A percentile compares a stretch with the other conserved stretches of the same genome.
Conservation (phyloP, 108 stramenopile genomes). For the Fistulifera pelliculosa region DNA sequence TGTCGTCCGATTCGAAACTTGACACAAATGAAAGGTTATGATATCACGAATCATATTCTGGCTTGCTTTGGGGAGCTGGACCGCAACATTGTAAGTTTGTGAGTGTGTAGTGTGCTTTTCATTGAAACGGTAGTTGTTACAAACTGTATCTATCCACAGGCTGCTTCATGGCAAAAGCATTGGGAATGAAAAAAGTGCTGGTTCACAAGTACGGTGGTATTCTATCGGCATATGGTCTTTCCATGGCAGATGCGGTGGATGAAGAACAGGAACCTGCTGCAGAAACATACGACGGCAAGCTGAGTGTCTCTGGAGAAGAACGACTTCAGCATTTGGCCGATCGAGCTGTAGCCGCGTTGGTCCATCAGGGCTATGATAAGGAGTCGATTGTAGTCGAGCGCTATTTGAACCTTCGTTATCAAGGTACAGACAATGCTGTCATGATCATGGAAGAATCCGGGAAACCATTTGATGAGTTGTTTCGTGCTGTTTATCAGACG, state of each 20-base stretch:
- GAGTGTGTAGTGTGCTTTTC: slow-evolving; percentile 51
- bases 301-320: slow-evolving; percentile 42
- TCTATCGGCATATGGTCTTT: slow-evolving; percentile 93
- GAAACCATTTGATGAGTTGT: slow-evolving; percentile 52
- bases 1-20: slow-evolving; percentile 98
- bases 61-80: slow-evolving; percentile 99
- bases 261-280: slow-evolving; percentile 94
- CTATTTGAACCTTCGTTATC: slow-evolving; percentile 87
- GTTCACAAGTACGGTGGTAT: slow-evolving; percentile 94
- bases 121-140: background rate
- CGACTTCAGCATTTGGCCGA: slow-evolving; percentile 50
- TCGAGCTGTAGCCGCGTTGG: slow-evolving; percentile 46
- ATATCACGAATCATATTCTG: slow-evolving; percentile 77
- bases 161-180: slow-evolving; percentile 86
- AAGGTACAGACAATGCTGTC: slow-evolving; percentile 94
- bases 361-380: slow-evolving; percentile 70
- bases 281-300: slow-evolving; percentile 28
- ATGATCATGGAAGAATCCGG: slow-evolving; percentile 50
- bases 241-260: slow-evolving; percentile 88
- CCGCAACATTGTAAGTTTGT: slow-evolving; percentile 71
- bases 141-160: slow-evolving; percentile 15
- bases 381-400: slow-evolving; percentile 55
- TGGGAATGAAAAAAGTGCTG: slow-evolving; percentile 89
- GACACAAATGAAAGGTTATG: slow-evolving; percentile 95
- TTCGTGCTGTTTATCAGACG: slow-evolving; percentile 62